phyloP scores from a whole-genome alignment of 2,329 filamentous ascomycete species.

The Scedosporium boydii region DNA sequence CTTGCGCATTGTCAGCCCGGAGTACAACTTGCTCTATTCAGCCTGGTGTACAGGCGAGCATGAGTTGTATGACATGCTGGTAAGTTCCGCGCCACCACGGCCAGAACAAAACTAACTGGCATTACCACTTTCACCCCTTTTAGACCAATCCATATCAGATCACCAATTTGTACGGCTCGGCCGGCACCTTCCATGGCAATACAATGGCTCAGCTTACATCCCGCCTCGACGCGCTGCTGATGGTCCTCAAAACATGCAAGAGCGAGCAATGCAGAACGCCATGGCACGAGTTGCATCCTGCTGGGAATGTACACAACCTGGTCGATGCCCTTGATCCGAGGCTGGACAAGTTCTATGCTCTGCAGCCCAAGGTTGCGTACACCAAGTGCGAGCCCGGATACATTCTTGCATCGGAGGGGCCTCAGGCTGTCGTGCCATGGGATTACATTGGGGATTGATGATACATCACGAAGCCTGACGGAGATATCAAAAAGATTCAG shows the following conservation, averaged over 20 bases:
- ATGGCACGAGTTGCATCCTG: no score
- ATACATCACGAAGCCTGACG: no score
- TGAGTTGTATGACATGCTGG: conserved; percentile 55
- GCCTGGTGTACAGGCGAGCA: conserved; percentile 62
- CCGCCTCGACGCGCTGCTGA: conserved; percentile 47
- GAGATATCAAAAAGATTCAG: no score
- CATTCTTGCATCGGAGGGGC: no score
- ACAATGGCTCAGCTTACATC: conserved; percentile 29
- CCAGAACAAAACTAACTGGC: background rate
- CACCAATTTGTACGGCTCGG: conserved; percentile 27
- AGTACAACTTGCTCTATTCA: conserved; percentile 55
- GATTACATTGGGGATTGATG: no score
- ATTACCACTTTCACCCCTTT: no score
- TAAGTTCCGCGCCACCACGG: conserved; percentile 15
- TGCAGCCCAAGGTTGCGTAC: no score
- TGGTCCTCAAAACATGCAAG: conserved; percentile 53
- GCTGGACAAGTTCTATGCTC: no score
- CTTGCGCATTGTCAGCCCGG: conserved; percentile 39
- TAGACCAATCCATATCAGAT: conserved; percentile 44
- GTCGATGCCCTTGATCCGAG: no score
- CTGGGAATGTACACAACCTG: no score
- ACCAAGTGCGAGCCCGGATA: no score
- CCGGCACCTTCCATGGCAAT: conserved; percentile 19
- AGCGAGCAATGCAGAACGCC: conserved; percentile 40
- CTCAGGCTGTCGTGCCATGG: no score